Conservation (phyloP, 495 filamentous ascomycete genomes). For the Penicillium canariense region DNA sequence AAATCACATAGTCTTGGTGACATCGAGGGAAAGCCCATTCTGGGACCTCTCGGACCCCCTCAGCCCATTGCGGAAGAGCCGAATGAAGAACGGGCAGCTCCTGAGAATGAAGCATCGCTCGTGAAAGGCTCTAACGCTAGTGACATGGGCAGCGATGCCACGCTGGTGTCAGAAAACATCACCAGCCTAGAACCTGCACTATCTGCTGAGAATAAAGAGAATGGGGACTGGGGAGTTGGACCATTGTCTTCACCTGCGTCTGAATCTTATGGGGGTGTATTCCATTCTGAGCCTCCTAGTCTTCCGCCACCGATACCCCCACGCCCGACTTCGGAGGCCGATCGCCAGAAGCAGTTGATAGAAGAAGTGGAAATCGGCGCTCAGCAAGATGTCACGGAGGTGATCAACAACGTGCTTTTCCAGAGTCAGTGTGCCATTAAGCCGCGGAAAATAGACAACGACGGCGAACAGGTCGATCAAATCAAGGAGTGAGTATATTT, state of each 20-base stretch:
- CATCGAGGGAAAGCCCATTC: constrained; percentile 49
- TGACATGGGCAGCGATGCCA: constrained; percentile 49
- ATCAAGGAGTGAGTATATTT: constrained; percentile 59
- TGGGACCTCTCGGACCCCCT: constrained; percentile 51
- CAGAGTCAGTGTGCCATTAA: constrained; percentile 86
- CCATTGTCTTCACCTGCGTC: constrained; percentile 21
- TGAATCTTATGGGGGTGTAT: constrained; percentile 7
- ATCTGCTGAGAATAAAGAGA: constrained; percentile 33
- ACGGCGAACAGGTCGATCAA: constrained; percentile 74
- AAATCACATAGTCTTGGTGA: constrained; percentile 46
- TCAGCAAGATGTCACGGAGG: constrained; percentile 92
- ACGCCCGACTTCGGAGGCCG: constrained; percentile 35
- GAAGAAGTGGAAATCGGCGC: constrained; percentile 61
- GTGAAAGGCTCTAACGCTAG: constrained; percentile 20
- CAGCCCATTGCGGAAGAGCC: constrained; percentile 24
- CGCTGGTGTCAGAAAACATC: constrained; percentile 44
- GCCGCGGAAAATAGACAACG: constrained; percentile 54
- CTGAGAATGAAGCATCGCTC: constrained; percentile 8
- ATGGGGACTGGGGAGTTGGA: constrained; percentile 34
- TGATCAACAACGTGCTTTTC: constrained; percentile 86
- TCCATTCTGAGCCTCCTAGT: constrained; percentile 20
- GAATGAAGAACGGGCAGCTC: constrained; percentile 13
- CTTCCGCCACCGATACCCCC: constrained; percentile 49
- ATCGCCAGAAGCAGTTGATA: constrained; percentile 38
- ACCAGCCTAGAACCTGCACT: constrained; percentile 22